phyloP scores from a whole-genome alignment of 352 stramenopile genomes.

The Globisporangium middletonii region DNA sequence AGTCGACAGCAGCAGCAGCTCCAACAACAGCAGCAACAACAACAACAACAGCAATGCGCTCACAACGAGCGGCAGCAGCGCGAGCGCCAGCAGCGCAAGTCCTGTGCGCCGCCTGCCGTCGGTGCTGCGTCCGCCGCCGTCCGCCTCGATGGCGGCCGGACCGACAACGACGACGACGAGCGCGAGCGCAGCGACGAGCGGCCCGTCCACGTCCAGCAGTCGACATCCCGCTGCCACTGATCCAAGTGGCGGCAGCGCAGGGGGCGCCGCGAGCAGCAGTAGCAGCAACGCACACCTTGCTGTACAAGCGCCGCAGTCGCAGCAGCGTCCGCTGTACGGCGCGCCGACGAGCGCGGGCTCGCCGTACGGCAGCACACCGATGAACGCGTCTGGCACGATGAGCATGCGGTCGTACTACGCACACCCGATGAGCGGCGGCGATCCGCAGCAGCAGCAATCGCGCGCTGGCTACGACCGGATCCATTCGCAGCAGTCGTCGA shows the following conservation, averaged over 20 bases:
- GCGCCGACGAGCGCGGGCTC: conserved; percentile 9
- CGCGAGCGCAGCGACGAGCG: conserved; percentile 1
- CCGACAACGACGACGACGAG: not conserved
- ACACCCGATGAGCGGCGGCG: not conserved
- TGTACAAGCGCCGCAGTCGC: not conserved
- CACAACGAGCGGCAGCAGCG: conserved; percentile 14
- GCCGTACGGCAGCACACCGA: conserved; percentile 11
- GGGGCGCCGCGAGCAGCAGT: conserved; percentile 1
- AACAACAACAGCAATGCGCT: not conserved
- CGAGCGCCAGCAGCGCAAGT: conserved; percentile 14
- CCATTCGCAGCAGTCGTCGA: not conserved
- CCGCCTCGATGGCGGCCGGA: not conserved
- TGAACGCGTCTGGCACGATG: conserved; percentile 14
- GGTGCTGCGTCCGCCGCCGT: conserved; percentile 22
- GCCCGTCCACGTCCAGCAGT: conserved; percentile 11
- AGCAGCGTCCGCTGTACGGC: conserved; percentile 19
- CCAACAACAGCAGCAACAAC: not conserved
- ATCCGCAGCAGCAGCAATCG: too few relatives aligned
- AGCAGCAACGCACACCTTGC: not conserved
- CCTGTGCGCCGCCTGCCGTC: conserved; percentile 33
- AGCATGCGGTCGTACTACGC: conserved; percentile 17
- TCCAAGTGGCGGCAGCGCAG: too few relatives aligned
- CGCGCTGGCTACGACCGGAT: conserved; percentile 5
- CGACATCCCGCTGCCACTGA: conserved; percentile 9
- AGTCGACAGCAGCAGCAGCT: not conserved